These are phyloP conservation scores for Aspergillus affinis DNA, from an alignment of 495 filamentous ascomycete species.

Conservation along the genomic window DNA sequence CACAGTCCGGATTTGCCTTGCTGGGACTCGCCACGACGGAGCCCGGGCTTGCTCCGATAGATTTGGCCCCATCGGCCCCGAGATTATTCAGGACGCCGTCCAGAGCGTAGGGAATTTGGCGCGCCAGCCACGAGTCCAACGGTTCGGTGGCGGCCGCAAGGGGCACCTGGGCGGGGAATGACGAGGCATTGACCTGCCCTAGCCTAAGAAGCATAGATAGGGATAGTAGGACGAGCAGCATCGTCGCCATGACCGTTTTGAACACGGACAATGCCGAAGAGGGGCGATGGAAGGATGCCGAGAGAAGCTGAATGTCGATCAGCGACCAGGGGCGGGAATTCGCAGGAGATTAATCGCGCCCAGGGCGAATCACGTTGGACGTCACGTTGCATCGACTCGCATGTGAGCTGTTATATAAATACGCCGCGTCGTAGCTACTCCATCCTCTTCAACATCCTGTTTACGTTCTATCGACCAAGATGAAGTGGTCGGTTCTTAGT, in stretches of 20 bases:
- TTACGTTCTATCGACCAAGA: background rate
- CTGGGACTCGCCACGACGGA: constrained; percentile 56
- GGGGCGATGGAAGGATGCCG: background rate
- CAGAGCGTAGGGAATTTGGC: constrained; percentile 49
- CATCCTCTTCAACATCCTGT: background rate
- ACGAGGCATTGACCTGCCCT: too few relatives aligned
- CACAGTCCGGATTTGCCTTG: constrained; percentile 52
- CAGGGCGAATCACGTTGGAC: background rate
- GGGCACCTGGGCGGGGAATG: background rate
- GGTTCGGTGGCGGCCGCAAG: constrained; percentile 11
- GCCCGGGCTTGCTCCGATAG: constrained; percentile 42
- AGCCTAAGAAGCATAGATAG: background rate
- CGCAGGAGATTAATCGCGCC: constrained; percentile 18
- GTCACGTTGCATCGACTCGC: background rate
- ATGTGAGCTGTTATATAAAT: constrained; percentile 1
- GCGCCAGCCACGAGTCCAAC: constrained; percentile 51
- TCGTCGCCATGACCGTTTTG: background rate
- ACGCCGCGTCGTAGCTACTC: background rate
- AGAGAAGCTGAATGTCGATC: background rate
- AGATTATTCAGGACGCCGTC: constrained; percentile 55
- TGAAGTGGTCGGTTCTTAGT: constrained; percentile 18
- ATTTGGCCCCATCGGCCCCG: constrained; percentile 46
- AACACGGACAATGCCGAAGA: background rate
- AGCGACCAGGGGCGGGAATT: constrained; percentile 23
- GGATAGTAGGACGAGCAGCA: background rate